phyloP scores from a whole-genome alignment of 495 filamentous ascomycete species.

The Umbilicaria muhlenbergii region DNA sequence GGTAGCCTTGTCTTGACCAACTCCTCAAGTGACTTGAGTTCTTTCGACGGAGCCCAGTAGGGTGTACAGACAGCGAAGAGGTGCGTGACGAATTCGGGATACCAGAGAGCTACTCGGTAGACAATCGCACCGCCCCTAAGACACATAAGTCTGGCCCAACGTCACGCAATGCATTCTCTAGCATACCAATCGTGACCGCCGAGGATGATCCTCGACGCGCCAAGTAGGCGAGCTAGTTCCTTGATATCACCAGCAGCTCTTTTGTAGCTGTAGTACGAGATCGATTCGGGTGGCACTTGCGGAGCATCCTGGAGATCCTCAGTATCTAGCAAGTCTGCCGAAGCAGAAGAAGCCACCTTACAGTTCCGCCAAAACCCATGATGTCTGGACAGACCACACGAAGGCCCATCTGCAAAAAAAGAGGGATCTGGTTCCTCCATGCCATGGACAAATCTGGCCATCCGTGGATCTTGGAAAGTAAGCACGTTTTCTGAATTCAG shows the following conservation, averaged over 20 bases:
- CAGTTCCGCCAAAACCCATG: slow-evolving; percentile 67
- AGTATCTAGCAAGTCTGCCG: background rate
- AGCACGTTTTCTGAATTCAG: background rate
- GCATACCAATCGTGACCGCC: slow-evolving; percentile 80
- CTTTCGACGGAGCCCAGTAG: slow-evolving; percentile 34
- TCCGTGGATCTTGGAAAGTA: slow-evolving; percentile 37
- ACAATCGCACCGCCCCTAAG: slow-evolving; percentile 38
- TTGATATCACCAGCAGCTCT: slow-evolving; percentile 54
- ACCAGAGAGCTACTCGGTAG: slow-evolving; percentile 51
- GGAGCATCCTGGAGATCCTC: slow-evolving; percentile 37
- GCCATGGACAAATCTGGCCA: slow-evolving; percentile 54
- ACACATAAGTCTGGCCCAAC: too few relatives aligned
- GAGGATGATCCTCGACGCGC: slow-evolving; percentile 45
- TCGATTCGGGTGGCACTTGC: slow-evolving; percentile 29
- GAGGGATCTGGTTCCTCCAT: slow-evolving; percentile 76
- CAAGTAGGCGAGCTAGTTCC: slow-evolving; percentile 42
- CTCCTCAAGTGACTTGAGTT: slow-evolving; percentile 34
- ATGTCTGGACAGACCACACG: slow-evolving; percentile 65
- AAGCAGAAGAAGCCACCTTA: slow-evolving; percentile 15
- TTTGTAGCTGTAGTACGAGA: slow-evolving; percentile 50
- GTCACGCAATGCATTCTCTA: background rate
- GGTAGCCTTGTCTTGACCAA: slow-evolving; percentile 41
- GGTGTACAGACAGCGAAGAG: slow-evolving; percentile 73
- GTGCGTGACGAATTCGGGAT: slow-evolving; percentile 53
- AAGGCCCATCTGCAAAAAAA: slow-evolving; percentile 49